Base-by-base conservation (phyloP, 805 yeast genomes). In the Suhomyces sp. region DNA sequence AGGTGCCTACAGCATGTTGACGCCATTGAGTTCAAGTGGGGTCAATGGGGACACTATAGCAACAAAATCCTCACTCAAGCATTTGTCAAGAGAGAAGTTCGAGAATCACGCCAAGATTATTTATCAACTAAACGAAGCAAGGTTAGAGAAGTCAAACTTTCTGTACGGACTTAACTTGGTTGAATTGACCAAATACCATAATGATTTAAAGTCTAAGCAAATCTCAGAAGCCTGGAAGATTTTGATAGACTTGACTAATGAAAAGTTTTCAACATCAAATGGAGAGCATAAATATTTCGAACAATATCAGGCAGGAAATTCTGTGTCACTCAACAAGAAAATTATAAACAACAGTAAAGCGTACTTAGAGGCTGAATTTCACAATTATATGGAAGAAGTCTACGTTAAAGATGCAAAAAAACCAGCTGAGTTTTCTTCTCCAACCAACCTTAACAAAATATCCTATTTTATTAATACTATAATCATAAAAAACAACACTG, bases 351-450 rank as follows among this genome's bases (percentile, higher is more conserved):
- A 81, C 53, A 79, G 94, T 13, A 81, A 80, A 59, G 58, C 66
- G 10, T 85, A 80, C 60, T 74, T 93, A 55, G 96, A 94, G 64
- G 65, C 68, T 8, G 97, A 93, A 67, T 93, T 91, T 68, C 80
- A 81, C 61, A 85, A 81, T 43, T 83, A 85, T 65, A 81, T 91
- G 55, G 89, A 88, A 60, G 82, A 79, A 44, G 70, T 88, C 57
- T 83, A 83, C 68, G 64, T 77, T 55, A 78, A 80, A 60, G 96
- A 92, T 44, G 68, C 66, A 49, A 63, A 66, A 24, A 68, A 68
- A 44, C 56, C 63, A 2, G 48, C 46, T 48, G 61, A 61, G 51
- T 69, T 52, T 54, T 73, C 82, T 20, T 89, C 96, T 78, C 62
- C 76, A 12, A 83, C 89, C 1, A 84, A 84, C 56, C 73, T 84